Conservation (phyloP, 371 early-diverging fungal genomes). For the Dipsacomyces acuminosporus region DNA sequence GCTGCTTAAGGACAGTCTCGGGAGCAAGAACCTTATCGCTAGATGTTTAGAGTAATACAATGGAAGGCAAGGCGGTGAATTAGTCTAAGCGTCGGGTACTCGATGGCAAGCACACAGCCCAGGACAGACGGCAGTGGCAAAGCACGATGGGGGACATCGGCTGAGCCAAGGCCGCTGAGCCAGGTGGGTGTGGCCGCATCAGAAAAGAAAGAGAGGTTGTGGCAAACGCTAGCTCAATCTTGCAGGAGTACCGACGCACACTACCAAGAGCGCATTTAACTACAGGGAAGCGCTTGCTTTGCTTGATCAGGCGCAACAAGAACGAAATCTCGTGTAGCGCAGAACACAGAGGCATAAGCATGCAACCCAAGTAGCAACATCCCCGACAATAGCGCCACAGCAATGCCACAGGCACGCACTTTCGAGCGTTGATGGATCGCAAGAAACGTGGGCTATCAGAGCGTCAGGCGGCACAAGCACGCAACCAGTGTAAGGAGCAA, state of each 20-base stretch:
- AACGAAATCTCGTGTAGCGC: too few species aligned
- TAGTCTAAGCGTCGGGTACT: constrained; percentile 31
- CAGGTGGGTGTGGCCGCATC: constrained; percentile 4
- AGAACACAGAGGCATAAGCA: not conserved
- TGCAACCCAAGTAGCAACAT: constrained; percentile 1
- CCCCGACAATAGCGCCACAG: not conserved
- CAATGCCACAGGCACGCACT: too few species aligned
- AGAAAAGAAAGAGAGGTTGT: too few species aligned
- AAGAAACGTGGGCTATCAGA: too few species aligned
- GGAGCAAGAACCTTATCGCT: constrained; percentile 67
- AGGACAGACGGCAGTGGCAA: too few species aligned
- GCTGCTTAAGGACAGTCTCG: constrained; percentile 97
- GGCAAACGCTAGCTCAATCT: constrained; percentile 32
- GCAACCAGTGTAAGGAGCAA: too few species aligned
- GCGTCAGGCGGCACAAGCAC: too few species aligned
- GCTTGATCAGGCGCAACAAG: too few species aligned
- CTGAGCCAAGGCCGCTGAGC: too few species aligned
- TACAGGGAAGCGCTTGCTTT: too few species aligned
- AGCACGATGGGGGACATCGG: too few species aligned
- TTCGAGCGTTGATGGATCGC: too few species aligned
- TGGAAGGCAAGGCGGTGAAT: not conserved
- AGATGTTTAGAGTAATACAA: constrained; percentile 1
- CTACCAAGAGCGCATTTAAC: constrained; percentile 1
- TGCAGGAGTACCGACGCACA: constrained; percentile 43
- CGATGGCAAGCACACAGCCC: constrained; percentile 11